Evolutionary conservation across 805 yeast species (phyloP).

Genomic region (Candida methanosorbosa): DNA sequence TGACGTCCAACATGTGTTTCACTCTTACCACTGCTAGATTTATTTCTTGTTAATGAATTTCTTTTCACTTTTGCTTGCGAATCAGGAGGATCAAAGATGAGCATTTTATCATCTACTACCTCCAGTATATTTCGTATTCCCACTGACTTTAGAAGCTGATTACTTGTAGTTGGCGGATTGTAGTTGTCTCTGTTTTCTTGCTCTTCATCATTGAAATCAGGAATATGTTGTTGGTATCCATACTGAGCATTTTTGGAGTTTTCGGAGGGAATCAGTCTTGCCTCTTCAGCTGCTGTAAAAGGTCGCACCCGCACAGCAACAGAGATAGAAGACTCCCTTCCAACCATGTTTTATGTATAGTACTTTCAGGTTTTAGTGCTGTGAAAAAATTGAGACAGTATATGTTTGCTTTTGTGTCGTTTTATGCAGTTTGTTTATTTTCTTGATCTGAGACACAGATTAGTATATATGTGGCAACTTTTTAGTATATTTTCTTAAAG

Average conservation of each 20-base stretch:
- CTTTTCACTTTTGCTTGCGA: constrained; percentile 49
- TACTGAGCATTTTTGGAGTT: not conserved
- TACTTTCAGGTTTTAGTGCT: too few relatives aligned
- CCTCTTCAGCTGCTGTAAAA: constrained; percentile 53
- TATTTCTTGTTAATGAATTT: too few relatives aligned
- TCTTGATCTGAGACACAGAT: too few relatives aligned
- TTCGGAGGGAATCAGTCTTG: constrained; percentile 2
- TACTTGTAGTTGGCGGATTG: too few relatives aligned
- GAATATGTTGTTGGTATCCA: constrained; percentile 5
- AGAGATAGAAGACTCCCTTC: constrained; percentile 50
- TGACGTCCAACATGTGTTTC: constrained; percentile 16
- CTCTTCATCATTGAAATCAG: too few relatives aligned
- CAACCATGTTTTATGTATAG: not conserved
- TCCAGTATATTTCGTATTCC: constrained; percentile 64
- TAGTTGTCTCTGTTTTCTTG: constrained; percentile 29
- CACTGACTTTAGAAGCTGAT: too few relatives aligned
- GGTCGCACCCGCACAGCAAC: constrained; percentile 84
- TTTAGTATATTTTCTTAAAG: too few relatives aligned
- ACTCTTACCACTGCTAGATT: too few relatives aligned
- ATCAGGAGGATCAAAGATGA: constrained; percentile 80
- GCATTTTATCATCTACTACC: constrained; percentile 79
- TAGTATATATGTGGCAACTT: too few relatives aligned
- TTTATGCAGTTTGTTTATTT: too few relatives aligned
- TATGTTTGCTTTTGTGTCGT: too few relatives aligned
- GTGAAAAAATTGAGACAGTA: too few relatives aligned